phyloP scores from a whole-genome alignment of 2,329 filamentous ascomycete species.

The Epichloe scottii region DNA sequence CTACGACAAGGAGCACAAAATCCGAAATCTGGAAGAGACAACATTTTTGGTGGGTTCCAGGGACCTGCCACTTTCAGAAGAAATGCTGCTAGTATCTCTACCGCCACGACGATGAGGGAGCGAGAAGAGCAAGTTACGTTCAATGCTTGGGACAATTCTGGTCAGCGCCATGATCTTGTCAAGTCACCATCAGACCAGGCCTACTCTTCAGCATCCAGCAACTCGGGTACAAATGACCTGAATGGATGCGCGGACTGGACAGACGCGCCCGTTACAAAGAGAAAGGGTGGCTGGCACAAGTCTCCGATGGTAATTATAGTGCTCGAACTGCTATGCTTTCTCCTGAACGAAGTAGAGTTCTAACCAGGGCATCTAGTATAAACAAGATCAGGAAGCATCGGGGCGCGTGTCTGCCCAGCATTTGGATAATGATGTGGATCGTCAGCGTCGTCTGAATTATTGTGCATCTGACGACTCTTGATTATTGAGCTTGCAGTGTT shows the following conservation, averaged over 20 bases:
- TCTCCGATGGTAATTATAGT: constrained; percentile 5
- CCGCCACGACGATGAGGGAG: constrained; percentile 17
- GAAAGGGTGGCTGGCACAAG: constrained; percentile 15
- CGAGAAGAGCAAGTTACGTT: constrained; percentile 7
- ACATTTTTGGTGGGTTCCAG: background rate
- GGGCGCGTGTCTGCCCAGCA: constrained; percentile 3
- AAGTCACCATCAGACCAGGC: constrained; percentile 14
- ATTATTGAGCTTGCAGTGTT: constrained; percentile 3
- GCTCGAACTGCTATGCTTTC: background rate
- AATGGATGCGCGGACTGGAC: background rate
- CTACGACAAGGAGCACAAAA: background rate
- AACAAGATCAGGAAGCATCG: background rate
- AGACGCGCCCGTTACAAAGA: background rate
- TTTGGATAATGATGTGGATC: constrained; percentile 9
- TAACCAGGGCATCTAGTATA: background rate
- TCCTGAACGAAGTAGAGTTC: background rate
- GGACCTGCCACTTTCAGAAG: background rate
- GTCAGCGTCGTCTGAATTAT: constrained; percentile 10
- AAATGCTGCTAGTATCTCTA: constrained; percentile 14
- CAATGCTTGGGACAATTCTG: constrained; percentile 21
- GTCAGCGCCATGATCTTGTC: constrained; percentile 9
- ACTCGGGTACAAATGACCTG: background rate
- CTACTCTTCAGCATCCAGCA: constrained; percentile 4
- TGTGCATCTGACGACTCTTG: constrained; percentile 13
- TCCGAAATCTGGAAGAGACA: background rate